Percentiles rank a stretch among this genome's conserved stretches.
These are phyloP conservation scores for Microstroma glucosiphilum DNA, from an alignment of 1,284 basidiomycete genomes.

Conservation along the genomic window DNA sequence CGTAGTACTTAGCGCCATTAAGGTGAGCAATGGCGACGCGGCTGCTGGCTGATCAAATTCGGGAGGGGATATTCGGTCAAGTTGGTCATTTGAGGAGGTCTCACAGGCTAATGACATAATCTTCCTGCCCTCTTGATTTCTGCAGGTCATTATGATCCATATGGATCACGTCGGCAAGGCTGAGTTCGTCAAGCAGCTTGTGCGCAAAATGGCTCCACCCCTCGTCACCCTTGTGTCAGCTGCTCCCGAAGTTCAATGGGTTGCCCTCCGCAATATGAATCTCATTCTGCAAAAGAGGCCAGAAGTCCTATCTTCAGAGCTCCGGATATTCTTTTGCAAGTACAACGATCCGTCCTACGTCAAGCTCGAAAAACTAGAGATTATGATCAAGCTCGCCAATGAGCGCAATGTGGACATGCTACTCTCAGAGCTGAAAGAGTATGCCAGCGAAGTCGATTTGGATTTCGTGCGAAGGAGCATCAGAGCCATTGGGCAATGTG, in stretches of 20 bases:
- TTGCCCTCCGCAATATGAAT: conserved; percentile 91
- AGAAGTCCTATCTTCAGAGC: conserved; percentile 83
- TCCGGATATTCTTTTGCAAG: conserved; percentile 99
- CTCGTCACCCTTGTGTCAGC: conserved; percentile 63
- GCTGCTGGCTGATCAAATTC: background rate
- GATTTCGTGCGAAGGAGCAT: conserved; percentile 93
- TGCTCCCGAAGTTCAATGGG: conserved; percentile 78
- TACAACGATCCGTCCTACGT: conserved; percentile 98
- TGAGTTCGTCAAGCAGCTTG: conserved; percentile 76
- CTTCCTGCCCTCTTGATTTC: background rate
- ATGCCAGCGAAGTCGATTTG: conserved; percentile 94
- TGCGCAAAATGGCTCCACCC: conserved; percentile 96
- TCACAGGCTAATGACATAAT: background rate
- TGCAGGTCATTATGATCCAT: conserved; percentile 78
- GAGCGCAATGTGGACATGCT: conserved; percentile 91
- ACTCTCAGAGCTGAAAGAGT: conserved; percentile 93
- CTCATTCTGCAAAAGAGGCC: conserved; percentile 86
- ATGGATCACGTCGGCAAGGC: conserved; percentile 59
- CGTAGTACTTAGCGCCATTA: conserved; percentile 89
- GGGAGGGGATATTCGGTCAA: too few relatives aligned
- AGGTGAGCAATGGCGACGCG: conserved; percentile 56
- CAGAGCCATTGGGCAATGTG: conserved; percentile 89
- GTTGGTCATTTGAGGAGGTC: background rate
- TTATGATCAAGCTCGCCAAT: conserved; percentile 88
- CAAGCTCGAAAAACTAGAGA: conserved; percentile 95